Conservation (phyloP, 345 rosid genomes). For the Syzygium jambos region DNA sequence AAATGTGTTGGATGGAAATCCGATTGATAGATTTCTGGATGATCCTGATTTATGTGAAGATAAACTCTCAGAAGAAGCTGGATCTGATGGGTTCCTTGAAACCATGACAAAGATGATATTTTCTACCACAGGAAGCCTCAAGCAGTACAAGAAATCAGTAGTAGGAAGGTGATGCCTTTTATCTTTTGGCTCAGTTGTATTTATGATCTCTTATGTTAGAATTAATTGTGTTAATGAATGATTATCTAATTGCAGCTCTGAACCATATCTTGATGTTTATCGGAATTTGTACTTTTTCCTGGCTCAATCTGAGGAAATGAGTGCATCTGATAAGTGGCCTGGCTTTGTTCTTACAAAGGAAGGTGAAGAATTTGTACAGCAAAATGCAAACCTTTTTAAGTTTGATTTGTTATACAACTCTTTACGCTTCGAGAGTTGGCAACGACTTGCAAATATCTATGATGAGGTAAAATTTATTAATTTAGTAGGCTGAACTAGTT, state of each 20-base stretch:
- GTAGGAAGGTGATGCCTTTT: slow-evolving; percentile 37
- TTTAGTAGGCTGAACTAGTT: neutral
- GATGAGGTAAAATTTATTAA: slow-evolving; percentile 67
- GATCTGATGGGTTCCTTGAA: slow-evolving; percentile 76
- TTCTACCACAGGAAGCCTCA: slow-evolving; percentile 44
- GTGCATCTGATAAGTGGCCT: slow-evolving; percentile 95
- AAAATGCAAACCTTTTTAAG: slow-evolving; percentile 75
- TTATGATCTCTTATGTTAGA: neutral
- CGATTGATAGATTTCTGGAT: slow-evolving; percentile 80
- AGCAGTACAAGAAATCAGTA: slow-evolving; percentile 52
- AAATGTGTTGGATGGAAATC: slow-evolving; percentile 64
- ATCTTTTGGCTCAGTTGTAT: neutral
- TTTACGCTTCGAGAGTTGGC: slow-evolving; percentile 92
- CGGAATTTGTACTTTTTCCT: slow-evolving; percentile 75
- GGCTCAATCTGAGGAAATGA: slow-evolving; percentile 91
- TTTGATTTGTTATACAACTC: slow-evolving; percentile 87
- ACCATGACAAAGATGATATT: slow-evolving; percentile 54
- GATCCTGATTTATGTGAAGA: slow-evolving; percentile 82
- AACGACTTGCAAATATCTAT: slow-evolving; percentile 79
- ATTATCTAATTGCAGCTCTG: slow-evolving; percentile 57
- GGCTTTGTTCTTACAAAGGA: slow-evolving; percentile 96
- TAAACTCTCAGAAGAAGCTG: slow-evolving; percentile 75
- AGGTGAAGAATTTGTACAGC: slow-evolving; percentile 98
- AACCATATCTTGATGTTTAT: slow-evolving; percentile 77
- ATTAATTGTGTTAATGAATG: slow-evolving; percentile 6